These are phyloP conservation scores for Neoscytalidium dimidiatum DNA, from an alignment of 2,329 filamentous ascomycete species.

Conservation along the genomic window DNA sequence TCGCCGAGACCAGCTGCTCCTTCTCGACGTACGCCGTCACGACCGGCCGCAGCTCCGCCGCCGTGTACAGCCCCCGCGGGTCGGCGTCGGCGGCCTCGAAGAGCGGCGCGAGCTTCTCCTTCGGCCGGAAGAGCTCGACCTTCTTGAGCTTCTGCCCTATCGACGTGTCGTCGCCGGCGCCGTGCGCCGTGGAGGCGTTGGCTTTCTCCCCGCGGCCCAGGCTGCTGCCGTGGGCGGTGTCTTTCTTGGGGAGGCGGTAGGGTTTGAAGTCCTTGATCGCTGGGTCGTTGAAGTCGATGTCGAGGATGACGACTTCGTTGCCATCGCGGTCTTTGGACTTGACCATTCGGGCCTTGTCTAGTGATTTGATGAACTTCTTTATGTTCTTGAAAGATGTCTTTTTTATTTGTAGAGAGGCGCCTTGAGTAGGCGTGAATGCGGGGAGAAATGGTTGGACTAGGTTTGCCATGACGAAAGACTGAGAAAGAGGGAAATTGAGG, in stretches of 20 bases:
- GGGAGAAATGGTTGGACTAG: conserved; percentile 69
- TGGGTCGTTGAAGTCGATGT: conserved; percentile 64
- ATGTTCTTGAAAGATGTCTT: conserved; percentile 72
- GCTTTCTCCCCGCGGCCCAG: conserved; percentile 35
- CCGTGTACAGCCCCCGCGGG: conserved; percentile 58
- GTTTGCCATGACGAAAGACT: conserved; percentile 64
- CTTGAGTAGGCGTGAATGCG: conserved; percentile 56
- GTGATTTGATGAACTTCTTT: conserved; percentile 68
- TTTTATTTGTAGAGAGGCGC: conserved; percentile 64
- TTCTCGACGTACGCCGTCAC: conserved; percentile 61
- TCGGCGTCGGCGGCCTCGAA: conserved; percentile 54
- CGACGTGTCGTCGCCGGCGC: conserved; percentile 36
- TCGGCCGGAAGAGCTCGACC: conserved; percentile 58
- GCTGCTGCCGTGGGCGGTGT: conserved; percentile 43
- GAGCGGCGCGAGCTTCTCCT: conserved; percentile 58
- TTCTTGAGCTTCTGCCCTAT: conserved; percentile 53
- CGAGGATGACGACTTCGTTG: conserved; percentile 64
- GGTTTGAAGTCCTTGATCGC: conserved; percentile 59
- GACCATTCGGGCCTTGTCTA: conserved; percentile 65
- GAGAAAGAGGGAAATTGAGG: conserved; percentile 63
- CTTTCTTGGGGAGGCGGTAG: conserved; percentile 63
- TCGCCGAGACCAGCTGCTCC: conserved; percentile 57
- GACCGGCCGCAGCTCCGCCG: conserved; percentile 59
- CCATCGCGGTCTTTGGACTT: conserved; percentile 67
- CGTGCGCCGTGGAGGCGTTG: conserved; percentile 33